Base-by-base conservation (phyloP, 441 rosid species). In the Arabidopsis hybrid region DNA sequence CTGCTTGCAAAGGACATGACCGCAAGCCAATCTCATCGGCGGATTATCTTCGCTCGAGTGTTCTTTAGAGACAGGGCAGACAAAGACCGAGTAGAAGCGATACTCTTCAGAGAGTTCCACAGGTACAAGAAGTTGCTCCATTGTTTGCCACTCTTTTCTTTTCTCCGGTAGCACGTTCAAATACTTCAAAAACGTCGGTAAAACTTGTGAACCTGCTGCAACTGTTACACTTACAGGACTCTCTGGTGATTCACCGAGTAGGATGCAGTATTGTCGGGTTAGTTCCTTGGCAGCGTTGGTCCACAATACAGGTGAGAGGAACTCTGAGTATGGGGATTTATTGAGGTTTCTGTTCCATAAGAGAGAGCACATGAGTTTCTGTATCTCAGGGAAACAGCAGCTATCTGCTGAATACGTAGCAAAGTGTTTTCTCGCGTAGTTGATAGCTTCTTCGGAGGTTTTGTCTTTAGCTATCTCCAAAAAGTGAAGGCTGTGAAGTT, bases 1-100 rank as follows among this genome's bases (percentile, higher is more conserved):
- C 66, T 82, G 85, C 73, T 80, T 80, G 82, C 88, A 85, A 45
- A 87, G 85, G 5, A 85, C 91, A 34, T 87, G 91, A 26, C 89
- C 89, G 4, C 91, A 87, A 0, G 76, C 7, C 83, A 85, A 72
- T 79, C 83, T 56, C 88, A 78, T 82, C 6, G 91, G 83, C 0
- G 88, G 91, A 56, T 87, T 87, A 3, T 82, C 89, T 2, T 84
- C 88, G 0, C 83, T 81, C 0, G 88, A 81, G 59, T 83, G 88
- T 71, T 87, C 91, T 83, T 80, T 85, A 0, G 84, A 79, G 34
- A 87, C 89, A 0, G 91, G 89, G 57, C 89, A 87, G 4, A 85
- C 85, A 26, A 87, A 84, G 49, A 85, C 67, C 2, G 89, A 76
- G 45, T 87, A 88, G 71, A 81, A 87, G 60, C 83, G 85, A 46